phyloP scores from a whole-genome alignment of 139 green algal genomes.

The Deuterostichococcus epilithicus region DNA sequence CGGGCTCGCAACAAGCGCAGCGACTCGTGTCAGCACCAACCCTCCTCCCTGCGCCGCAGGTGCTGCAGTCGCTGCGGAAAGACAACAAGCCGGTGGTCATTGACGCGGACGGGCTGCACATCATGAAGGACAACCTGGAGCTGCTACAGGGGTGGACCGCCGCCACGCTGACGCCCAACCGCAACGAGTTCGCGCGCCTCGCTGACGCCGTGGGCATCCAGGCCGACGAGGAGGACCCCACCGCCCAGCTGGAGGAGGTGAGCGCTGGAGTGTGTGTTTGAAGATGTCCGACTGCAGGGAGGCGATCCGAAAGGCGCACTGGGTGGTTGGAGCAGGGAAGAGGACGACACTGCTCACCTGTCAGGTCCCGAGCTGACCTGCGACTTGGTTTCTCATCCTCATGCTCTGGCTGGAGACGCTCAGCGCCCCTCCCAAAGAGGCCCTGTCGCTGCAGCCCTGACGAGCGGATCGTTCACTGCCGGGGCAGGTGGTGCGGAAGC shows the following conservation, averaged over 20 bases:
- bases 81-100: constrained; percentile 41
- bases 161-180: neutral
- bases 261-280: too few species aligned
- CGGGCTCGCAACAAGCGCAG: neutral
- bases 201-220: neutral
- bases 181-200: neutral
- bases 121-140: constrained; percentile 28
- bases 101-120: constrained; percentile 62
- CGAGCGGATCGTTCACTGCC: too few species aligned
- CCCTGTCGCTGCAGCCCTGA: too few species aligned
- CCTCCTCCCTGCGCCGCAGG: constrained; percentile 12
- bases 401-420: too few species aligned
- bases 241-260: neutral
- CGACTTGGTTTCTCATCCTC: too few species aligned
- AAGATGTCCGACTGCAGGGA: too few species aligned
- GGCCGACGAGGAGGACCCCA: neutral
- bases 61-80: constrained; percentile 25
- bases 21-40: neutral
- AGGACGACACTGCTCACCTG: too few species aligned
- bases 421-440: too few species aligned
- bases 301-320: too few species aligned
- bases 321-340: too few species aligned
- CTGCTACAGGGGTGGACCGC: neutral
- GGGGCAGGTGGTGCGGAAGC: neutral
- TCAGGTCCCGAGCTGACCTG: too few species aligned